Conservation (phyloP, 257 asterid genomes). For the Solanum clarkiae region DNA sequence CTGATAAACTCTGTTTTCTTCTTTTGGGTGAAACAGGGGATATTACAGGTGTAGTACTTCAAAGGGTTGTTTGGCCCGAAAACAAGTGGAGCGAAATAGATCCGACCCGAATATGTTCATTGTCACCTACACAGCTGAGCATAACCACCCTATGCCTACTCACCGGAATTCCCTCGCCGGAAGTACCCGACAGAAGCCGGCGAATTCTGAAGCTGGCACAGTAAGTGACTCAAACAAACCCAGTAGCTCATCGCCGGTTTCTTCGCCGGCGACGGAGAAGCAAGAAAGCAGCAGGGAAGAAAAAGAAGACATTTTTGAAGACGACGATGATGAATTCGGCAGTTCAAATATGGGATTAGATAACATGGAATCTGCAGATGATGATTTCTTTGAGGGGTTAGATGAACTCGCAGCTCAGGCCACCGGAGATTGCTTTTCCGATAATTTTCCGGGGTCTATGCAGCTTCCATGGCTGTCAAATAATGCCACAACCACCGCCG, state of each 20-base stretch:
- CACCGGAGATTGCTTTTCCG: slow-evolving; percentile 20
- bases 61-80: slow-evolving; percentile 84
- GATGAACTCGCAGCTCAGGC: slow-evolving; percentile 39
- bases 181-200: slow-evolving; percentile 55
- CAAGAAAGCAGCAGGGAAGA: slow-evolving; percentile 29
- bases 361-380: slow-evolving; percentile 1
- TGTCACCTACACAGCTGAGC: slow-evolving; percentile 83
- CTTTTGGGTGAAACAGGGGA: slow-evolving; percentile 40
- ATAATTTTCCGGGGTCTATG: slow-evolving; percentile 15
- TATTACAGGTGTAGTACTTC: slow-evolving; percentile 93
- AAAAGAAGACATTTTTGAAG: slow-evolving; percentile 20
- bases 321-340: slow-evolving; percentile 18
- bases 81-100: slow-evolving; percentile 93
- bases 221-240: slow-evolving; percentile 30
- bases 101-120: slow-evolving; percentile 91
- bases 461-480: slow-evolving; percentile 45
- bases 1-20: neutral
- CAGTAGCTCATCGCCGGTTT: slow-evolving; percentile 26
- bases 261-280: slow-evolving; percentile 39
- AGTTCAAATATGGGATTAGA: slow-evolving; percentile 9
- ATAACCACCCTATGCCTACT: slow-evolving; percentile 86
- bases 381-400: slow-evolving; percentile 28
- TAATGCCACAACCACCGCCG: slow-evolving; percentile 37
- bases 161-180: slow-evolving; percentile 94
- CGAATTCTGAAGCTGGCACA: slow-evolving; percentile 7